These are phyloP conservation scores for Arabidopsis thaliana DNA, from an alignment of 345 rosid genomes.

Conservation along the genomic window DNA sequence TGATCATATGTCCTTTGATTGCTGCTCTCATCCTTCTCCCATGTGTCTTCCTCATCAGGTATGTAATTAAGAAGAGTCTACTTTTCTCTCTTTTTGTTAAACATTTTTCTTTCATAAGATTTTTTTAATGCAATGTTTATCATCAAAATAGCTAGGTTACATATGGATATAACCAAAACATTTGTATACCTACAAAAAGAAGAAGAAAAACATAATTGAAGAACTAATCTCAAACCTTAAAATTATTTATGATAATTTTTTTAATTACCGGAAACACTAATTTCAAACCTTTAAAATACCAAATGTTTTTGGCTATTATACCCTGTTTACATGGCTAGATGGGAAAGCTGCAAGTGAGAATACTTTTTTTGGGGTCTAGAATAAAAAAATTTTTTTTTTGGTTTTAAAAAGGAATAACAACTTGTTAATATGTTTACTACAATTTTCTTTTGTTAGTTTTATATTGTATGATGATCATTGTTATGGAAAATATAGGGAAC, in stretches of 20 bases:
- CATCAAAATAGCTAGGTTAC: not conserved
- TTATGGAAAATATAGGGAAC: constrained; percentile 43
- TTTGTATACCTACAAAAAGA: too few species aligned
- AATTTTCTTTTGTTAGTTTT: not conserved
- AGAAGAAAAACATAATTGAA: too few species aligned
- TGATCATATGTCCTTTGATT: constrained; percentile 48
- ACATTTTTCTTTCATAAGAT: not conserved
- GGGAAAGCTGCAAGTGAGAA: not conserved
- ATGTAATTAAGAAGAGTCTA: not conserved
- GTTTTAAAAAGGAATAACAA: not conserved
- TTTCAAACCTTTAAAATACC: not conserved
- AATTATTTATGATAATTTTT: too few species aligned
- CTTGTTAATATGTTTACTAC: not conserved
- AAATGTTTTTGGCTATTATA: not conserved
- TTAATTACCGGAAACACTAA: not conserved
- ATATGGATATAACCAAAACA: not conserved
- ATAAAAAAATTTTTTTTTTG: too few species aligned
- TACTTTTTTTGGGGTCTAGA: not conserved
- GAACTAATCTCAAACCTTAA: too few species aligned
- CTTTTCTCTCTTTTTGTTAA: not conserved
- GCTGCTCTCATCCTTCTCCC: constrained; percentile 44
- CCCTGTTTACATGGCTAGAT: not conserved
- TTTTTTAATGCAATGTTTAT: not conserved
- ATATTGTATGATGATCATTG: not conserved
- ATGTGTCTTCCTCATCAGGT: constrained; percentile 53